Conservation (phyloP, 2,329 filamentous ascomycete species). For the Alternaria atra region DNA sequence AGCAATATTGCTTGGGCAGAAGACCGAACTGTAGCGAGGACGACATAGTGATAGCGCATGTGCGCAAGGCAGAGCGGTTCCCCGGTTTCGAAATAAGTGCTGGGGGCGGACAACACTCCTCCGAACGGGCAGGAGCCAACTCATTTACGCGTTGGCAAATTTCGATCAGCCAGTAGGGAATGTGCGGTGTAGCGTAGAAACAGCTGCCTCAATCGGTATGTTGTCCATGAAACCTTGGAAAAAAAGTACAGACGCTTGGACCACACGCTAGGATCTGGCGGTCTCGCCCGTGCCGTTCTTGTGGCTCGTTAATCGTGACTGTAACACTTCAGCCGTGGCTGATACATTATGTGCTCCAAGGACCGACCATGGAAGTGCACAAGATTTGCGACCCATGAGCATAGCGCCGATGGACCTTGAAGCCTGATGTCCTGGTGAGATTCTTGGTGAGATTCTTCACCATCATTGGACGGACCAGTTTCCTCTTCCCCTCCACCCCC, state of each 20-base stretch:
- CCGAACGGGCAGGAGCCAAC: slow-evolving; percentile 33
- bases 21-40: slow-evolving; percentile 43
- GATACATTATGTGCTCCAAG: slow-evolving; percentile 25
- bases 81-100: slow-evolving; percentile 25
- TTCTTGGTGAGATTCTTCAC: slow-evolving; percentile 3
- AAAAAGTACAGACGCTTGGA: slow-evolving; percentile 21
- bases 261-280: slow-evolving; percentile 17
- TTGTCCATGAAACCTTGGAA: slow-evolving; percentile 25
- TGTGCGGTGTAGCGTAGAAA: slow-evolving; percentile 25
- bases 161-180: slow-evolving; percentile 27
- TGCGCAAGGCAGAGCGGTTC: slow-evolving; percentile 25
- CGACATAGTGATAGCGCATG: slow-evolving; percentile 28
- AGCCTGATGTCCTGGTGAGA: slow-evolving; percentile 5
- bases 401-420: slow-evolving; percentile 18
- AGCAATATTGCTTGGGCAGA: slow-evolving; percentile 45
- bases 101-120: slow-evolving; percentile 33
- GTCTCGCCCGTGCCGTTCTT: slow-evolving; percentile 14
- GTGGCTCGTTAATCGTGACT: slow-evolving; percentile 22
- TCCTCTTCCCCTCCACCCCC: slow-evolving; percentile 7
- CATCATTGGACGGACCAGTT: slow-evolving; percentile 26
- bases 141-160: slow-evolving; percentile 41
- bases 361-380: slow-evolving; percentile 18
- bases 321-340: slow-evolving; percentile 21
- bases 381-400: slow-evolving; percentile 25
- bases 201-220: slow-evolving; percentile 23